Evolutionary conservation across 2,329 filamentous ascomycete genomes (phyloP), one percentile per base, ranked within the genome.

Genomic region (Torrubiella hemipterigena): DNA sequence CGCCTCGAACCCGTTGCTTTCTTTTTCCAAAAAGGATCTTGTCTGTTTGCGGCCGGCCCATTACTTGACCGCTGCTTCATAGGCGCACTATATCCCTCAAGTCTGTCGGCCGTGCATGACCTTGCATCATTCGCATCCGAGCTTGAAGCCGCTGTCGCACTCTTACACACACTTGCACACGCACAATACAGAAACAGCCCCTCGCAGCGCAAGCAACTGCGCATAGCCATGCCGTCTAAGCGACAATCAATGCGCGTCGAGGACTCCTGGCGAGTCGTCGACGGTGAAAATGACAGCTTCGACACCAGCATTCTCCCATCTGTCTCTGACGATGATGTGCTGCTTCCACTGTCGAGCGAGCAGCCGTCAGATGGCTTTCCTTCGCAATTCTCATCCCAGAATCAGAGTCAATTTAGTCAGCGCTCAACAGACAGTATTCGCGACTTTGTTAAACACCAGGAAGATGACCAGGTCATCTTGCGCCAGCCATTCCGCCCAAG

Each of bases 201-300:
- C n/a, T n/a, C n/a, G n/a, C n/a, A n/a, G n/a, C n/a, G n/a, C n/a
- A n/a, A n/a, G n/a, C n/a, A n/a, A n/a, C n/a, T n/a, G n/a, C n/a
- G n/a, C n/a, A n/a, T n/a, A n/a, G n/a, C n/a, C n/a, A n/a, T n/a
- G n/a, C n/a, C n/a, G n/a, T n/a, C n/a, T n/a, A n/a, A n/a, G n/a
- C n/a, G n/a, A n/a, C n/a, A n/a, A n/a, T n/a, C n/a, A n/a, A n/a
- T 24, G 6, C 34, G 61, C 21, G 56, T 70, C 25, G 66, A 69
- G 39, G 62, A 64, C 40, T 74, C 69, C 14, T 75, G 70, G 70
- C 69, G 70, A 42, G 61, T 75, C 53, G 68, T 75, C 10, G 70
- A 75, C 35, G 68, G 65, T 44, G 69, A 73, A 34, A 64, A 73
- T 47, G 69, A 74, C 44, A 73, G 67, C 44, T 74, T 74, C 46